These are phyloP conservation scores for Pneumocystis jirovecii DNA, from an alignment of 1,139 yeast species.

Conservation along the genomic window DNA sequence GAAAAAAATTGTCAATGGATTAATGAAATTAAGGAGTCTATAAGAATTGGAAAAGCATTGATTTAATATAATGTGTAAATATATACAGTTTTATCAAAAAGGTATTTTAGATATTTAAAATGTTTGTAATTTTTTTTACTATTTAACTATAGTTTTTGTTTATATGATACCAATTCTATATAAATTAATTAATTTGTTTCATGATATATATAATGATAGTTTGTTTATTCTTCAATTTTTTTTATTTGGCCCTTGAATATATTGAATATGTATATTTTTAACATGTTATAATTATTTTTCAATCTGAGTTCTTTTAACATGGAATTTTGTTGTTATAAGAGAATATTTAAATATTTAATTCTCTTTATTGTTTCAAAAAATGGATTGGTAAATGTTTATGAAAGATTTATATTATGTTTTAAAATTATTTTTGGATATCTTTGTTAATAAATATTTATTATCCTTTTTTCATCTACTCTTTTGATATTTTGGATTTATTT, in stretches of 20 bases:
- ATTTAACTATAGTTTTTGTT: not conserved
- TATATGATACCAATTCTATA: not conserved
- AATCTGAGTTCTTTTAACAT: no score
- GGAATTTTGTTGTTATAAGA: not conserved
- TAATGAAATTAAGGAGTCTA: constrained; percentile 61
- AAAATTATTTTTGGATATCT: no score
- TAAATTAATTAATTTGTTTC: not conserved
- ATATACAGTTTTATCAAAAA: constrained; percentile 27
- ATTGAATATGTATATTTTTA: not conserved
- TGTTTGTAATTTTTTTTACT: not conserved
- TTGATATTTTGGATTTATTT: no score
- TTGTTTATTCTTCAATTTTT: not conserved
- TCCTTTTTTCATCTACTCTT: no score
- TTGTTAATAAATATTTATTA: no score
- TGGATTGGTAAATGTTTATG: not conserved
- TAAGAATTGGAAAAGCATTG: constrained; percentile 34
- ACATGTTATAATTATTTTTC: no score
- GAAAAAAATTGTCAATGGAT: constrained; percentile 61
- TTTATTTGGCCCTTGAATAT: not conserved
- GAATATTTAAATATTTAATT: no score
- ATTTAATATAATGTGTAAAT: not conserved
- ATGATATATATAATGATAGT: not conserved
- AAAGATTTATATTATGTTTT: no score
- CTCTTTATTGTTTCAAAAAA: no score
- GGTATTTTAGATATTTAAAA: constrained; percentile 41